phyloP scores from a whole-genome alignment of 2,329 filamentous ascomycete genomes.

The Cadophora malorum region DNA sequence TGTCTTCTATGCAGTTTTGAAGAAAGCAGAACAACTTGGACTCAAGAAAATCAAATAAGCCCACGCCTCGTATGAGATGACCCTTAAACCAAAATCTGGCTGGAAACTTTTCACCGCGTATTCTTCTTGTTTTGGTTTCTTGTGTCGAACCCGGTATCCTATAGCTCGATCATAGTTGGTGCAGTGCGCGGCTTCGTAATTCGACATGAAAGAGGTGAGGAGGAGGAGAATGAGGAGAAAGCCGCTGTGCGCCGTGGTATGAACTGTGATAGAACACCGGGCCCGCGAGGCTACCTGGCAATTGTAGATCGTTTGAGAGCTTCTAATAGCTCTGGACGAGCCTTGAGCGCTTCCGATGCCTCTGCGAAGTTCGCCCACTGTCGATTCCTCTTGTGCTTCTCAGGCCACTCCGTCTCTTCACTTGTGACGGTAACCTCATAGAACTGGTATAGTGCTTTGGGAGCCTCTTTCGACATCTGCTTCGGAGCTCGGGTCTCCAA shows the following conservation, averaged over 20 bases:
- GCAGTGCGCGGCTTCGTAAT: constrained; percentile 21
- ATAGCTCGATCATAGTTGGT: constrained; percentile 34
- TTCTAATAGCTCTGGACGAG: constrained; percentile 85
- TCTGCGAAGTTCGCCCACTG: constrained; percentile 88
- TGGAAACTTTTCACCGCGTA: constrained; percentile 35
- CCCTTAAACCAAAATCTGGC: constrained; percentile 31
- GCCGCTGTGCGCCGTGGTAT: constrained; percentile 22
- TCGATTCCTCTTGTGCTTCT: constrained; percentile 88
- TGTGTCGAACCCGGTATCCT: constrained; percentile 40
- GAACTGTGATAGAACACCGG: constrained; percentile 41
- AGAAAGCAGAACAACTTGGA: constrained; percentile 36
- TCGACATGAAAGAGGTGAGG: constrained; percentile 12
- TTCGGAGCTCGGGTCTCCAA: constrained; percentile 84
- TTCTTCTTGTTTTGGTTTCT: constrained; percentile 30
- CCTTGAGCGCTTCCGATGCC: constrained; percentile 77
- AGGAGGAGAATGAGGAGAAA: not conserved
- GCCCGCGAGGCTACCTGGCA: constrained; percentile 48
- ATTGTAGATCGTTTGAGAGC: constrained; percentile 75
- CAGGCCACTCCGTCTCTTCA: constrained; percentile 89
- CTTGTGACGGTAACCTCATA: constrained; percentile 87
- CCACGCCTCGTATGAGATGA: constrained; percentile 33
- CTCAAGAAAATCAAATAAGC: constrained; percentile 36
- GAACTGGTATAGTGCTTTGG: constrained; percentile 75
- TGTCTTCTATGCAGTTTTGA: constrained; percentile 44
- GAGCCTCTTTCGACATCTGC: constrained; percentile 66